Percentiles rank a stretch among this genome's conserved stretches.
phyloP scores from a whole-genome alignment of 2,329 filamentous ascomycete species.

The Teratosphaeria destructans region DNA sequence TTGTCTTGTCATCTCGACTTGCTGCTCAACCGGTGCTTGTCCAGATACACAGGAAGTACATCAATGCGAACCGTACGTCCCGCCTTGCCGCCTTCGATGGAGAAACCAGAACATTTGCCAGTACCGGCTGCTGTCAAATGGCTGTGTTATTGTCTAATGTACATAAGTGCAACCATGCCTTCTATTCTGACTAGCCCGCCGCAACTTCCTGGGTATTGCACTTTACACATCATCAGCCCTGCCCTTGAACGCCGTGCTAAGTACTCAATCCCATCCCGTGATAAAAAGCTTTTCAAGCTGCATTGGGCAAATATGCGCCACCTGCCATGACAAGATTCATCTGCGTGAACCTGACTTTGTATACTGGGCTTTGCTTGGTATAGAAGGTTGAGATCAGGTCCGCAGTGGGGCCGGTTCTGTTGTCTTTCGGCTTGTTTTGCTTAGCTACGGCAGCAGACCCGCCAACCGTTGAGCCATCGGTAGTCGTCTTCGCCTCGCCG shows the following conservation, averaged over 20 bases:
- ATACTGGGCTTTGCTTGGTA: conserved; percentile 91
- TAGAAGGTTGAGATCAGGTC: conserved; percentile 93
- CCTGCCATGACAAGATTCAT: conserved; percentile 91
- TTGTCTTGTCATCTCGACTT: not conserved
- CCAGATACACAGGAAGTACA: not conserved
- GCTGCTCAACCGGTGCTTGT: not conserved
- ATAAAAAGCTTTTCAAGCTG: not conserved
- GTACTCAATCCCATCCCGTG: not conserved
- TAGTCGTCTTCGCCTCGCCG: conserved; percentile 18
- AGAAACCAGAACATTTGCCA: not conserved
- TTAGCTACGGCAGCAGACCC: conserved; percentile 18
- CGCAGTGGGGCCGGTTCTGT: conserved; percentile 83
- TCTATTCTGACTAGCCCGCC: not conserved
- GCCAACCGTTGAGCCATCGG: conserved; percentile 6
- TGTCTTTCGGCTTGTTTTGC: conserved; percentile 32
- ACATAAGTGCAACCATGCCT: not conserved
- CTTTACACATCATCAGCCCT: not conserved
- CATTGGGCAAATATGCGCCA: conserved; percentile 51
- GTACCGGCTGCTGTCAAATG: not conserved
- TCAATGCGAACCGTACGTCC: not conserved
- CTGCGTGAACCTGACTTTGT: conserved; percentile 84
- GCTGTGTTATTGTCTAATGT: not conserved
- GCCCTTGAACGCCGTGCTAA: not conserved
- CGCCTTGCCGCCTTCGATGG: not conserved
- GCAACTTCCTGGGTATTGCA: not conserved